Percentiles rank a stretch among this genome's conserved stretches.
These are phyloP conservation scores for Microbotryum saponariae DNA, from an alignment of 1,284 basidiomycete species.

Conservation along the genomic window DNA sequence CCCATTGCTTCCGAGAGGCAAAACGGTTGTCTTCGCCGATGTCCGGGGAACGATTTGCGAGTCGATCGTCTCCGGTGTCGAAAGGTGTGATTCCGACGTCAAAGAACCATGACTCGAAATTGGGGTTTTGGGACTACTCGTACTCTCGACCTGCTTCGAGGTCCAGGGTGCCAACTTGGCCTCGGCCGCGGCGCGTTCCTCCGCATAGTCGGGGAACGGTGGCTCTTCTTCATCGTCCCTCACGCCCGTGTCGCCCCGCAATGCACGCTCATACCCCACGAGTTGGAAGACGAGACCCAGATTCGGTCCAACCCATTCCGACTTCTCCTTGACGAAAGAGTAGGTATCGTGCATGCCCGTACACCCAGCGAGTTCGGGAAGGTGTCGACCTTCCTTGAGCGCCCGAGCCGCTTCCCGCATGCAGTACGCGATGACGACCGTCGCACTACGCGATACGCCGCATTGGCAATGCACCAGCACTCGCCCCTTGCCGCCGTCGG, in stretches of 20 bases:
- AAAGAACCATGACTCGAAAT: conserved; percentile 9
- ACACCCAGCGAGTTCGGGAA: conserved; percentile 14
- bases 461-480: conserved; percentile 92
- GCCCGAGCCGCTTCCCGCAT: conserved; percentile 82
- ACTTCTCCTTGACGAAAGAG: conserved; percentile 59
- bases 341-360: conserved; percentile 82
- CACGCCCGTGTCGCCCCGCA: conserved; percentile 40
- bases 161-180: conserved; percentile 40
- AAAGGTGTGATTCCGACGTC: conserved; percentile 13
- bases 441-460: conserved; percentile 89
- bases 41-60: conserved; percentile 11
- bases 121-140: conserved; percentile 17
- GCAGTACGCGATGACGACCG: conserved; percentile 83
- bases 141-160: no score
- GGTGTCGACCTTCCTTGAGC: conserved; percentile 41
- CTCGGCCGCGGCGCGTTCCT: conserved; percentile 49
- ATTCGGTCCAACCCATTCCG: conserved; percentile 83
- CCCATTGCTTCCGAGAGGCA: neutral
- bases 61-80: conserved; percentile 22
- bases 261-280: conserved; percentile 79
- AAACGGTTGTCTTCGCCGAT: conserved; percentile 6
- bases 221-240: conserved; percentile 10
- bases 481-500: conserved; percentile 52
- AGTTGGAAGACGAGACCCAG: conserved; percentile 96
- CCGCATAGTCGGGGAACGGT: conserved; percentile 11